These are phyloP conservation scores for Galerina marginata DNA, from an alignment of 768 basidiomycete species.

Conservation along the genomic window DNA sequence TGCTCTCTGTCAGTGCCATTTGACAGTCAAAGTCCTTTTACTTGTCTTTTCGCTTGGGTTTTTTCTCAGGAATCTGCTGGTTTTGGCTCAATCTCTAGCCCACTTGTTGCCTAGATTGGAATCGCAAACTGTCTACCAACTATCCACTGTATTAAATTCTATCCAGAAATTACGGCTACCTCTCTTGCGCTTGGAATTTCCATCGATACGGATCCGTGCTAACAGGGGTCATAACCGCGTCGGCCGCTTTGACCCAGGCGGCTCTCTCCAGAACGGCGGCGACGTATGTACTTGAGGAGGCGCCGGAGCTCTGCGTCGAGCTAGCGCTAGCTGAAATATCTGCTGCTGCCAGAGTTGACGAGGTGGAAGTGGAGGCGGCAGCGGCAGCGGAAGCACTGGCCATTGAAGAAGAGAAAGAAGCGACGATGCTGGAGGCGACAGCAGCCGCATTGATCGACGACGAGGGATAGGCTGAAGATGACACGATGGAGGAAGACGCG, in stretches of 20 bases:
- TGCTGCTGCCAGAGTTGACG: conserved; percentile 11
- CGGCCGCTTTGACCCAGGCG: conserved; percentile 15
- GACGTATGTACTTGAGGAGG: conserved; percentile 14
- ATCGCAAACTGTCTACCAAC: no score
- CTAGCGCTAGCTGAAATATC: conserved; percentile 7
- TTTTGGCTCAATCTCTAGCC: no score
- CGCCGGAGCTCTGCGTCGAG: conserved; percentile 4
- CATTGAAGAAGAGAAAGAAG: not conserved
- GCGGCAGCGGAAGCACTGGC: conserved; percentile 3
- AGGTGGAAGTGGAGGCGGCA: not conserved
- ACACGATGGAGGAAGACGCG: not conserved
- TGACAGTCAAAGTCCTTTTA: no score
- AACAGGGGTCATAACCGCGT: conserved; percentile 28
- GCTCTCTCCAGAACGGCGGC: conserved; percentile 18
- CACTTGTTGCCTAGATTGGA: no score
- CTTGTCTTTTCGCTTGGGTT: no score
- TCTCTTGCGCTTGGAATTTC: conserved; percentile 33
- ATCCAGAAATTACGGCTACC: not conserved
- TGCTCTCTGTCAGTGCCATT: no score
- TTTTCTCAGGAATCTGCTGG: no score
- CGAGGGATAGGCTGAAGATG: not conserved
- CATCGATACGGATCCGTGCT: conserved; percentile 43
- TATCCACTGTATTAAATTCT: no score
- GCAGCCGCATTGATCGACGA: conserved; percentile 3
- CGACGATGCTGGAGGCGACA: conserved; percentile 2